These are phyloP conservation scores for Platanus orientalis DNA, from an alignment of 164 flowering plant genomes.

Conservation along the genomic window DNA sequence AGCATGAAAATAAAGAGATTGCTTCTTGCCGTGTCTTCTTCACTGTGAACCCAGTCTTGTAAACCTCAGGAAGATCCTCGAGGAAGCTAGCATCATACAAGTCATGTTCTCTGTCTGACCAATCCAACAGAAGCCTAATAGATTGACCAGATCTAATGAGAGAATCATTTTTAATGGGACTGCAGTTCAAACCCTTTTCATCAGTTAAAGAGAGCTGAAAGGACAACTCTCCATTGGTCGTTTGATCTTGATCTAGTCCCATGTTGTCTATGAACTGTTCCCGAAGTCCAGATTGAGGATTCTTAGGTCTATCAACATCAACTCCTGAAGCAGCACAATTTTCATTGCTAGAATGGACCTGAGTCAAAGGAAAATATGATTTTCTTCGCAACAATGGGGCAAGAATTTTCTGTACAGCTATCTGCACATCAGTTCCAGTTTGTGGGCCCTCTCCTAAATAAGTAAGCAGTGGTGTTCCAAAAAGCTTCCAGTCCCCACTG, in stretches of 20 bases:
- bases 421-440: constrained; percentile 56
- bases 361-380: constrained; percentile 27
- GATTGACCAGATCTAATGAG: constrained; percentile 30
- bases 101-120: constrained; percentile 73
- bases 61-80: constrained; percentile 77
- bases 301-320: constrained; percentile 22
- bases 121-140: constrained; percentile 50
- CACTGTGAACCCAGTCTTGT: constrained; percentile 51
- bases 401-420: constrained; percentile 48
- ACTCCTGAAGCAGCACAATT: constrained; percentile 36
- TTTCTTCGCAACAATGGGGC: constrained; percentile 54
- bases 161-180: constrained; percentile 42
- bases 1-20: constrained; percentile 78
- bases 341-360: constrained; percentile 30
- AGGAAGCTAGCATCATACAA: constrained; percentile 68
- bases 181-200: constrained; percentile 36
- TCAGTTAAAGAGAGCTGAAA: constrained; percentile 60
- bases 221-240: constrained; percentile 26
- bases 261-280: constrained; percentile 22
- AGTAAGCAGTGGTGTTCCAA: constrained; percentile 78
- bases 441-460: constrained; percentile 40
- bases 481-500: constrained; percentile 40
- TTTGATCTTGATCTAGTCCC: constrained; percentile 42
- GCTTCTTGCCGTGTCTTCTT: constrained; percentile 82
- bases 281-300: constrained; percentile 19